Evolutionary conservation across 345 rosid species (phyloP), one percentile per base, ranked within the genome.

Genomic region (Eucalyptus tenuipes): DNA sequence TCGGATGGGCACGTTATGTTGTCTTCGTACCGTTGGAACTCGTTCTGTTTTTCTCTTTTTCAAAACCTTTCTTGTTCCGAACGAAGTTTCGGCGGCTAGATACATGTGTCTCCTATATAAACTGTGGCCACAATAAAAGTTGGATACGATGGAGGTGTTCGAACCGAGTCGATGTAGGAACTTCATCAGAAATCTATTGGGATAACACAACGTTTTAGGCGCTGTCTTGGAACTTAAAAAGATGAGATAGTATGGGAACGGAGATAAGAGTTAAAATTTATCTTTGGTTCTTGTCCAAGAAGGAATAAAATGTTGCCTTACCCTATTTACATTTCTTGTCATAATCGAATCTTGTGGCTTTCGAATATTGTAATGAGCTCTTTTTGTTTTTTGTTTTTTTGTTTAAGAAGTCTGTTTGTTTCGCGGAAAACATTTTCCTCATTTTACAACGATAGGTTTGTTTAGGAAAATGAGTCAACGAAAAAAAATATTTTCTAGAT

Each of bases 141-240:
- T 52, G 25, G 57, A 20, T 20, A 7, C 2, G 57, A 52, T 52
- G 2, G 57, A 52, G 57, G 57, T 20, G 5, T 52, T 52, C 57
- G 57, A 52, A 52, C 57, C 25, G 10, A 1, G 57, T 8, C 25
- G 25, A 52, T 7, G 57, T 7, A 52, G 57, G 57, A 18, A 52
- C 57, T 52, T 52, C 57, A 52, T 52, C 4, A 52, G 10, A 18
- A 52, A 52, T 52, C 24, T 18, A 52, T 52, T 52, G 9, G 22
- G 4, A 52, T 52, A 3, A 52, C 4, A 52, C 17, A 3, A 49
- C 52, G 17, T 49, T 15, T 49, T 49, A 49, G 17, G 7, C 3
- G 3, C 1, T 14, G 52, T 14, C 18, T 49, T 15, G 52, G 15
- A 7, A 49, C 1, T 0, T 49, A 0, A 0, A 0, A 7, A 52